Percentiles rank a stretch among this genome's conserved stretches.
phyloP scores from a whole-genome alignment of 2,329 filamentous ascomycete species.

The Domatiomyces catenatus region DNA sequence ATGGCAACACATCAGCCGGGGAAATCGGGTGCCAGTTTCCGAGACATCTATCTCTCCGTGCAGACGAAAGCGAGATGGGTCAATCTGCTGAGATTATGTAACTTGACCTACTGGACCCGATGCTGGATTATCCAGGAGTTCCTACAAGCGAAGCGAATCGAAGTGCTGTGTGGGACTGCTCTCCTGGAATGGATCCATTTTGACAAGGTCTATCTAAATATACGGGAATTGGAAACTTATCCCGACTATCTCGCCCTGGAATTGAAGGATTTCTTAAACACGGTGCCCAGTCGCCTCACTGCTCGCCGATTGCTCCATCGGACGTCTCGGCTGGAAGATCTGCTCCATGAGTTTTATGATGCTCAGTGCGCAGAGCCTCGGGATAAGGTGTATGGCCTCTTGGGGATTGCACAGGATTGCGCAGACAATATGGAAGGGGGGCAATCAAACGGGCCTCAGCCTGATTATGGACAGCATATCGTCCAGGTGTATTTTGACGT shows the following conservation, averaged over 20 bases:
- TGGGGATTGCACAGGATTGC: slow-evolving; percentile 15
- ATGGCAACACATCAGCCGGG: slow-evolving; percentile 4
- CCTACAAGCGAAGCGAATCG: slow-evolving; percentile 10
- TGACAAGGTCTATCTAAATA: slow-evolving; percentile 23
- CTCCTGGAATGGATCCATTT: slow-evolving; percentile 29
- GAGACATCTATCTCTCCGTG: slow-evolving; percentile 1
- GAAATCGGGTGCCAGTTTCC: background rate
- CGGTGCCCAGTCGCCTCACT: slow-evolving; percentile 11
- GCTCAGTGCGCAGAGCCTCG: slow-evolving; percentile 13
- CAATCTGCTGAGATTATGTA: slow-evolving; percentile 11
- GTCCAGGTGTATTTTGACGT: slow-evolving; percentile 14
- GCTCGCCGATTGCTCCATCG: slow-evolving; percentile 7
- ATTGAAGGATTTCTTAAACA: slow-evolving; percentile 9
- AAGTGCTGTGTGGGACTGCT: slow-evolving; percentile 20
- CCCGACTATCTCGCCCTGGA: background rate
- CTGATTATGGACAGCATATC: slow-evolving; percentile 14
- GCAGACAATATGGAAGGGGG: background rate
- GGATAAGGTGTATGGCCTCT: slow-evolving; percentile 16
- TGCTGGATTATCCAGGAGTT: slow-evolving; percentile 19
- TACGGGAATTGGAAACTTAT: slow-evolving; percentile 1
- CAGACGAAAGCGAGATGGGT: slow-evolving; percentile 3
- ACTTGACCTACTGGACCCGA: slow-evolving; percentile 14
- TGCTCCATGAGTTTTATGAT: slow-evolving; percentile 14
- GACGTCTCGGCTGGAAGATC: slow-evolving; percentile 9
- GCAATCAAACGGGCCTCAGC: slow-evolving; percentile 2